Evolutionary conservation across 768 basidiomycete genomes (phyloP).

Genomic region (Lactifluus rugatus): DNA sequence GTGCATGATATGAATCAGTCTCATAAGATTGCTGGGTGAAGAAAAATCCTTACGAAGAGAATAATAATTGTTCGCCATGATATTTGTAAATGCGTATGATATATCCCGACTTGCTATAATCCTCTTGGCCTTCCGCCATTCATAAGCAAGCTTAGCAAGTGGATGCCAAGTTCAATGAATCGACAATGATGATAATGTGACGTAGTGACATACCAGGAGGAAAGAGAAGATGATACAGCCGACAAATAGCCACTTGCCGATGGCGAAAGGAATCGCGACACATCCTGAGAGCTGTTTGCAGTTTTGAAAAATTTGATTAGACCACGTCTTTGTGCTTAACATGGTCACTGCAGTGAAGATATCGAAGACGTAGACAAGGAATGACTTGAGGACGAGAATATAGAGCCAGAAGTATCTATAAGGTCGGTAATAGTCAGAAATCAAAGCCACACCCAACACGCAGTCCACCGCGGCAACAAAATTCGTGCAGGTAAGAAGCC

Average conservation of each 20-base stretch:
- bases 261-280: conserved; percentile 76
- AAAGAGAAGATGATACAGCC: conserved; percentile 99
- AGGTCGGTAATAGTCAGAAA: conserved; percentile 1
- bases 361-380: conserved; percentile 95
- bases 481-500: background rate
- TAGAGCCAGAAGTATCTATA: conserved; percentile 87
- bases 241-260: conserved; percentile 94
- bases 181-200: background rate
- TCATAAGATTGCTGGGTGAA: background rate
- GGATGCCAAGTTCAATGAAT: background rate
- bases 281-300: conserved; percentile 56
- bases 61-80: conserved; percentile 95
- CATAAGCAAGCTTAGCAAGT: conserved; percentile 67
- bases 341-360: conserved; percentile 96
- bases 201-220: conserved; percentile 53
- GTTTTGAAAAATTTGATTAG: conserved; percentile 79
- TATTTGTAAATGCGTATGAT: conserved; percentile 95
- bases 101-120: conserved; percentile 95
- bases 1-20: background rate
- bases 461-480: background rate
- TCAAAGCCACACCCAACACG: background rate
- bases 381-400: conserved; percentile 86
- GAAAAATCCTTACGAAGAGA: conserved; percentile 61
- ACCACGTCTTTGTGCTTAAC: conserved; percentile 86
- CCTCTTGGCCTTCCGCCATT: conserved; percentile 83